Base-by-base conservation (phyloP, 2,329 filamentous ascomycete genomes). In the Pseudogymnoascus sp. region DNA sequence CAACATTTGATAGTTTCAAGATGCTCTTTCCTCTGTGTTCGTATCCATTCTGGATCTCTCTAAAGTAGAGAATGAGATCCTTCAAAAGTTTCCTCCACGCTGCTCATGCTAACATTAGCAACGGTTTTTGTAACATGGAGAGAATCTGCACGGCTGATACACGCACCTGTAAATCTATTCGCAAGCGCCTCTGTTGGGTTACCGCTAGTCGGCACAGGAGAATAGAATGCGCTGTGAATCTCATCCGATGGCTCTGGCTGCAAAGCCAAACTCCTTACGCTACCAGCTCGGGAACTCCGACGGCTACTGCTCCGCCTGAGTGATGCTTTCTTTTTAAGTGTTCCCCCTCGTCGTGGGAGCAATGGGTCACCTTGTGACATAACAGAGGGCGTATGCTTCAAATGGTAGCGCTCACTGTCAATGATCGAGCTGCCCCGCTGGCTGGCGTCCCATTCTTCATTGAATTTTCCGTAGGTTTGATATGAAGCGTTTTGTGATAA, bases 81-180 rank as follows among this genome's bases (percentile, higher is more conserved):
- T 98, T 98, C 62, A 99, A 83, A 13, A 97, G 84, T 79, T 96
- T 96, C 71, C 95, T 86, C 95, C 95, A 99, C 62, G 90, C 92
- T 96, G 70, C 63, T 63, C 62, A 62, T 45, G 21, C 51, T n/a
- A 23, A 57, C 28, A 7, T 54, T 54, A 70, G 68, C 28, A 45
- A 62, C 10, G 10, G 23, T 28, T 37, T 34, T 19, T 10, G 23
- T 25, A 41, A 60, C 62, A 63, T 36, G 57, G 19, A 60, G 21
- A 31, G 8, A 34, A 64, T 5, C 25, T 65, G 48, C 25, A 37
- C 16, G 23, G 14, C 28, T 21, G 37, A n/a, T 60, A 62, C 36
- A 68, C 85, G 66, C 81, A 92, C 92, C 85, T 80, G 97, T 90
- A 74, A 99, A 99, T 63, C 95, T 85, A 70, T 87, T 90, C 48